Percentiles rank a stretch among this genome's conserved stretches.
These are phyloP conservation scores for Microcyclospora pomicola DNA, from an alignment of 2,329 filamentous ascomycete genomes.

Conservation along the genomic window DNA sequence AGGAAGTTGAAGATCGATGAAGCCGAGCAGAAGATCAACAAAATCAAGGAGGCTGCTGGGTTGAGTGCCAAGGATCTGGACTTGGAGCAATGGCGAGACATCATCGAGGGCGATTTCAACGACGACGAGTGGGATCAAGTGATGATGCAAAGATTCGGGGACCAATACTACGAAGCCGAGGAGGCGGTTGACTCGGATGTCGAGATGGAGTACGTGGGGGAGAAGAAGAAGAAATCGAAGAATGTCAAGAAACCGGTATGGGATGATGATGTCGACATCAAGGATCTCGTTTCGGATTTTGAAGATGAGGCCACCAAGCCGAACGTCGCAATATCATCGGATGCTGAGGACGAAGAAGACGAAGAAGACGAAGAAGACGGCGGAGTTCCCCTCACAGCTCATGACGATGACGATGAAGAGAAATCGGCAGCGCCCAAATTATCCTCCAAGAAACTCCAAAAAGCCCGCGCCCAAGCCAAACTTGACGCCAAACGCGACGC, in stretches of 20 bases:
- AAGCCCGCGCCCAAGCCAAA: conserved; percentile 29
- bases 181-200: conserved; percentile 28
- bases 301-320: conserved; percentile 47
- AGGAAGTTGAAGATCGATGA: conserved; percentile 84
- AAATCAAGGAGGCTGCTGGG: conserved; percentile 82
- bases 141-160: conserved; percentile 78
- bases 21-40: conserved; percentile 69
- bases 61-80: conserved; percentile 46
- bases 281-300: conserved; percentile 78
- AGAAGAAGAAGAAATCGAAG: conserved; percentile 39
- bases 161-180: conserved; percentile 64
- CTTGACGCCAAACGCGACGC: conserved; percentile 53
- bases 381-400: conserved; percentile 10
- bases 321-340: conserved; percentile 37
- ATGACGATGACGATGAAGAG: conserved; percentile 26
- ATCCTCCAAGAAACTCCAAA: conserved; percentile 28
- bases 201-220: conserved; percentile 26
- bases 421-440: conserved; percentile 12
- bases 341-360: conserved; percentile 40
- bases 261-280: conserved; percentile 97
- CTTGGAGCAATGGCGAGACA: conserved; percentile 69
- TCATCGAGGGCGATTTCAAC: conserved; percentile 81
- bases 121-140: conserved; percentile 80
- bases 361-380: conserved; percentile 27
- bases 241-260: conserved; percentile 74